Conservation (phyloP, 768 basidiomycete species). For the Termitomyces heimii region DNA sequence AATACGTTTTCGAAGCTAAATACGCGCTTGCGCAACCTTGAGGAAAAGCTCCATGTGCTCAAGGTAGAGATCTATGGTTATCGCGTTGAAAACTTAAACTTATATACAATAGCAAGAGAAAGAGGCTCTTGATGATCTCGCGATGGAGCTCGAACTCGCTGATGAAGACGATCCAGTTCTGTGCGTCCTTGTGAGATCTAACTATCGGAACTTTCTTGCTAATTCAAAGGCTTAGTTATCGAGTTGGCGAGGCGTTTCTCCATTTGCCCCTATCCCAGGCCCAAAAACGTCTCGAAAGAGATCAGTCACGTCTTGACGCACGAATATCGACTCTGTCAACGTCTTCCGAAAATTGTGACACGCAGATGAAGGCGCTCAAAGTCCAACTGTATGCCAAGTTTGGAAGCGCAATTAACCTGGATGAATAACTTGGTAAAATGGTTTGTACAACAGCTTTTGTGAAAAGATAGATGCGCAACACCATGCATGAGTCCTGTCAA, state of each 20-base stretch:
- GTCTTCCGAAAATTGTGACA: conserved; percentile 60
- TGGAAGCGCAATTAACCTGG: conserved; percentile 88
- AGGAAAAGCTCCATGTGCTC: conserved; percentile 65
- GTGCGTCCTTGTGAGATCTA: conserved; percentile 33
- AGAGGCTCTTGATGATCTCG: conserved; percentile 87
- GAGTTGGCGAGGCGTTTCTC: conserved; percentile 84
- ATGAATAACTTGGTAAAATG: conserved; percentile 43
- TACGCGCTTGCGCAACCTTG: conserved; percentile 62
- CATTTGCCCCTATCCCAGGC: conserved; percentile 71
- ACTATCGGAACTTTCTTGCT: not conserved
- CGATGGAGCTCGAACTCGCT: conserved; percentile 81
- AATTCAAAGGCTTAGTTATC: conserved; percentile 54
- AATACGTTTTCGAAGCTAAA: conserved; percentile 91
- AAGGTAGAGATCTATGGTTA: conserved; percentile 43
- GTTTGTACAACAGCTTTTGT: not conserved
- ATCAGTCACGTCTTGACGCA: conserved; percentile 52
- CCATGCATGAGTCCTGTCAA: not conserved
- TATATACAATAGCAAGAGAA: conserved; percentile 75
- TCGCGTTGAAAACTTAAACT: not conserved
- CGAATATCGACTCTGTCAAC: conserved; percentile 46
- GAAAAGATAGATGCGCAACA: not conserved
- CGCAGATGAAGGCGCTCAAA: conserved; percentile 77
- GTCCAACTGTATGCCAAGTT: conserved; percentile 84
- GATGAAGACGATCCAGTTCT: conserved; percentile 80
- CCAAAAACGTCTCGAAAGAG: conserved; percentile 62